phyloP scores from a whole-genome alignment of 345 rosid genomes.

The Conringia planisiliqua region DNA sequence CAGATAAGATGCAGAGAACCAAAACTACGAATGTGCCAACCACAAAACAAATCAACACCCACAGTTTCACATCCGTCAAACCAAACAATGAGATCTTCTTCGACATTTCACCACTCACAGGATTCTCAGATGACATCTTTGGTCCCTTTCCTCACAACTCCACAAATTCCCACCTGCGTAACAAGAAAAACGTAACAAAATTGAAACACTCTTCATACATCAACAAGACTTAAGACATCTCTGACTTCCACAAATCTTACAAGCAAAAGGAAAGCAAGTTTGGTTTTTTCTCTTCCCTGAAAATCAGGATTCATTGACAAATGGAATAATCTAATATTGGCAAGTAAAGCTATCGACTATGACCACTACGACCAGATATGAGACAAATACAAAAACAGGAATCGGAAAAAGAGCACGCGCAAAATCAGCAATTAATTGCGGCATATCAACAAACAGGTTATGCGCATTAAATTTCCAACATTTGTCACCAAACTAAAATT shows the following conservation, averaged over 20 bases:
- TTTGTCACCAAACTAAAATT: slow-evolving; percentile 1
- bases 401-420: slow-evolving; percentile 7
- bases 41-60: slow-evolving; percentile 80
- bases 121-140: slow-evolving; percentile 67
- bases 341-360: slow-evolving; percentile 21
- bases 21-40: slow-evolving; percentile 61
- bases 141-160: slow-evolving; percentile 24
- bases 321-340: slow-evolving; percentile 25
- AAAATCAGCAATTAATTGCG: slow-evolving; percentile 24
- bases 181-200: background rate
- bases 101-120: slow-evolving; percentile 62
- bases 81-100: slow-evolving; percentile 76
- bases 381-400: slow-evolving; percentile 9
- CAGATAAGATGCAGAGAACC: slow-evolving; percentile 64
- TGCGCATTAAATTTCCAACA: slow-evolving; percentile 18
- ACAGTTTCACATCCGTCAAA: slow-evolving; percentile 73
- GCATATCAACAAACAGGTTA: slow-evolving; percentile 32
- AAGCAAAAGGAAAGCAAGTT: background rate
- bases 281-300: background rate
- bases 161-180: slow-evolving; percentile 8
- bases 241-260: slow-evolving; percentile 33
- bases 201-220: slow-evolving; percentile 32
- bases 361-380: background rate
- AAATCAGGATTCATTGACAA: slow-evolving; percentile 20
- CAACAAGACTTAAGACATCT: background rate